phyloP scores from a whole-genome alignment of 2,329 filamentous ascomycete species.

The Aspergillus sp. region DNA sequence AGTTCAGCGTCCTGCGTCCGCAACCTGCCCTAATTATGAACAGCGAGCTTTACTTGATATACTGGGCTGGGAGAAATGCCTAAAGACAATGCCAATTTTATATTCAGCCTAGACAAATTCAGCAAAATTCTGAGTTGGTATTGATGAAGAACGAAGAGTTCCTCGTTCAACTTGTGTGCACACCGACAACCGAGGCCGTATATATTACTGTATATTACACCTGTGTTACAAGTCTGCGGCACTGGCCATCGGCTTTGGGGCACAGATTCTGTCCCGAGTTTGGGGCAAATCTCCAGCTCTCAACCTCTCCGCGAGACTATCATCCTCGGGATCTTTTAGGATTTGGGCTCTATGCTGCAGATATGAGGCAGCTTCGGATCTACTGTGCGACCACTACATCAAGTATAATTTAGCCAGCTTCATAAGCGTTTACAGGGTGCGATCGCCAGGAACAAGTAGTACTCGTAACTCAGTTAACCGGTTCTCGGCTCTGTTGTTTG shows the following conservation, averaged over 20 bases:
- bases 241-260: constrained; percentile 30
- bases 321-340: neutral
- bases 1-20: neutral
- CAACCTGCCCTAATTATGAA: neutral
- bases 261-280: neutral
- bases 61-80: neutral
- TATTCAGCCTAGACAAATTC: neutral
- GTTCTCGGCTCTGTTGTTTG: constrained; percentile 16
- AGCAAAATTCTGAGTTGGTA: neutral
- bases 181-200: constrained; percentile 30
- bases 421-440: neutral
- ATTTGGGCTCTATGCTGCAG: neutral
- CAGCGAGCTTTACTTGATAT: neutral
- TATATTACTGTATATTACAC: constrained; percentile 35
- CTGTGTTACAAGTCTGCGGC: constrained; percentile 24
- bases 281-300: neutral
- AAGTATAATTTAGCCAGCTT: neutral
- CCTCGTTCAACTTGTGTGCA: neutral
- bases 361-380: neutral
- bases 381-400: neutral
- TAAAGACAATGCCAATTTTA: neutral
- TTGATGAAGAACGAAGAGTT: neutral
- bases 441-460: neutral
- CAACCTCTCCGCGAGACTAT: neutral
- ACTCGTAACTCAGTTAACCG: neutral